These are phyloP conservation scores for Parietaria judaica DNA, from an alignment of 306 rosid species.

Conservation along the genomic window DNA sequence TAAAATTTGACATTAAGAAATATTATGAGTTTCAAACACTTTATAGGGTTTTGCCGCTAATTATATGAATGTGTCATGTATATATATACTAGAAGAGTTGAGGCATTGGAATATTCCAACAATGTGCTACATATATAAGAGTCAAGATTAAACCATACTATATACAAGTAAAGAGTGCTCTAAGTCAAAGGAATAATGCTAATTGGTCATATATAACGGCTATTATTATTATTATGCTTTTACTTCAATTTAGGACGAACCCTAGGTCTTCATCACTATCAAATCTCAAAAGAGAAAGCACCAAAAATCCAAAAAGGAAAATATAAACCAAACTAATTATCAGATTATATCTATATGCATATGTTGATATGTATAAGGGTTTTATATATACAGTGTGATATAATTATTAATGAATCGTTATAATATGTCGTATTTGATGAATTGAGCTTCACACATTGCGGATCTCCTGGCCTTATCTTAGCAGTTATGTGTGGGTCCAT, in stretches of 20 bases:
- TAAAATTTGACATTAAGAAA: too few species aligned
- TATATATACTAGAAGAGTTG: too few species aligned
- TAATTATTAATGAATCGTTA: not conserved
- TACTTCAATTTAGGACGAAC: not conserved
- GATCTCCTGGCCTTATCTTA: not conserved
- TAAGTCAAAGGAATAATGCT: not conserved
- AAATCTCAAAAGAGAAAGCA: not conserved
- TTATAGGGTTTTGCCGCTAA: too few species aligned
- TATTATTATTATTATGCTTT: not conserved
- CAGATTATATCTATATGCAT: not conserved
- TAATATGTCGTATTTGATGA: not conserved
- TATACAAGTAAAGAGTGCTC: not conserved
- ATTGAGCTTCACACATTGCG: conserved; percentile 1
- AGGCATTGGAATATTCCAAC: conserved; percentile 1
- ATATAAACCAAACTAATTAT: not conserved
- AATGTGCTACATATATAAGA: not conserved
- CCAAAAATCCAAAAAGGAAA: not conserved
- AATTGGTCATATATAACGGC: conserved; percentile 21
- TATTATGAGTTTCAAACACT: too few species aligned
- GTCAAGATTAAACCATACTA: not conserved
- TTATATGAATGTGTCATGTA: too few species aligned
- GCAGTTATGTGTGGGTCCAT: not conserved
- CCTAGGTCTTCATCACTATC: not conserved
- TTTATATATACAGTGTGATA: not conserved
- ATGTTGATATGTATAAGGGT: not conserved